Evolutionary conservation across 352 stramenopile species (phyloP), one percentile per base, ranked within the genome.

Genomic region (Saprolegnia parasitica): DNA sequence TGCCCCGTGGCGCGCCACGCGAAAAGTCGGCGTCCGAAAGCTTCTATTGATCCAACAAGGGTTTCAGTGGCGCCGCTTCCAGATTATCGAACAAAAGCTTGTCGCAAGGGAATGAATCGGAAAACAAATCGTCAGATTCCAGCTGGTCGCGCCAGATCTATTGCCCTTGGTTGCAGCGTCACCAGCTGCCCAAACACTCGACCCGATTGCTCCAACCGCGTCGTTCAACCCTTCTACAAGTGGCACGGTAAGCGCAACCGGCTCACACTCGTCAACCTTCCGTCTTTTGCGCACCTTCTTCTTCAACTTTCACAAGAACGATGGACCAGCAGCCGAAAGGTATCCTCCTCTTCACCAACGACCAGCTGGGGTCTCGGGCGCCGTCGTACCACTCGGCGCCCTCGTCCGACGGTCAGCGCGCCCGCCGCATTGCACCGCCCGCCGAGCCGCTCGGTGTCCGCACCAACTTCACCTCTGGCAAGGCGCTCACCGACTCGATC

Each of bases 381-480:
- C 42, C 42, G 42, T 49, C 42, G 42, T 49, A 49, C 42, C 42
- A 49, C 42, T 49, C 42, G 8, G 42, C 42, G 10, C 42, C 42
- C 1, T n/a, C 13, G 13, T 49, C 42, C 42, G 42, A 49, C 18
- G 42, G 42, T 8, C 42, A 49, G 42, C 42, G 42, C 42, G 42
- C 42, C 3, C 42, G 42, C 13, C 42, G 42, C 42, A 49, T 49
- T 15, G 42, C 42, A 4, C 42, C 42, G 42, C 42, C 42, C 10
- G 42, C 42, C 42, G 42, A 49, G 42, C 42, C 42, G 11, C 13
- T 49, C 18, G 42, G 42, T 49, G 18, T 61, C 26, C 54, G 54
- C 54, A 61, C 54, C 23, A 61, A 61, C 54, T 61, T 61, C 35
- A 61, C 29, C 10, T 42, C 23, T 2, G 54, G 20, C 9, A n/a